These are phyloP conservation scores for Balansia obtecta DNA, from an alignment of 2,329 filamentous ascomycete genomes.

Conservation along the genomic window DNA sequence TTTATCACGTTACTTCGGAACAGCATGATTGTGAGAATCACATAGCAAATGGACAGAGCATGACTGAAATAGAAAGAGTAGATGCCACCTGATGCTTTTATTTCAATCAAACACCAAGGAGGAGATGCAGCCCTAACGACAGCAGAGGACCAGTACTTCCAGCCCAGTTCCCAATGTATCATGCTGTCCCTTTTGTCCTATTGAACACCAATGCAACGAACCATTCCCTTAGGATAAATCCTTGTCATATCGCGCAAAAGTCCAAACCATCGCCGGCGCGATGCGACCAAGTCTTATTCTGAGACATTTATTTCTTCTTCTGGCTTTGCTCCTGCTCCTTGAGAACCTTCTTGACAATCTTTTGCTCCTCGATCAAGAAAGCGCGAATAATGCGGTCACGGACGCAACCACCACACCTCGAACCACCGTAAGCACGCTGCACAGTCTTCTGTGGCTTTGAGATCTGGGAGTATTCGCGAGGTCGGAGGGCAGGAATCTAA, in stretches of 20 bases:
- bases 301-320: constrained; percentile 54
- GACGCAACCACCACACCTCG: constrained; percentile 96
- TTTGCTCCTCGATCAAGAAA: constrained; percentile 99
- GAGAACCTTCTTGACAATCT: constrained; percentile 99
- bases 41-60: not conserved
- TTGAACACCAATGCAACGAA: constrained; percentile 43
- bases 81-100: constrained; percentile 26
- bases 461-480: constrained; percentile 93
- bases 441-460: constrained; percentile 99
- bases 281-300: too few relatives aligned
- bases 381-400: constrained; percentile 95
- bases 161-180: constrained; percentile 27
- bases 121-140: constrained; percentile 30
- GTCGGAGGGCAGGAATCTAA: constrained; percentile 89
- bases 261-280: constrained; percentile 14
- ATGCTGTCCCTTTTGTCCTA: constrained; percentile 37
- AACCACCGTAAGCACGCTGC: constrained; percentile 95
- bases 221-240: constrained; percentile 23
- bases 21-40: not conserved
- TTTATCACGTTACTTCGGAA: not conserved
- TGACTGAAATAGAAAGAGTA: constrained; percentile 2
- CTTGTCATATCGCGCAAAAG: constrained; percentile 23
- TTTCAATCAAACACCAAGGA: constrained; percentile 33
- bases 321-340: constrained; percentile 83
- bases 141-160: constrained; percentile 31